Evolutionary conservation across 345 rosid genomes (phyloP), one percentile per base, ranked within the genome.

Genomic region (Linum usitatissimum): DNA sequence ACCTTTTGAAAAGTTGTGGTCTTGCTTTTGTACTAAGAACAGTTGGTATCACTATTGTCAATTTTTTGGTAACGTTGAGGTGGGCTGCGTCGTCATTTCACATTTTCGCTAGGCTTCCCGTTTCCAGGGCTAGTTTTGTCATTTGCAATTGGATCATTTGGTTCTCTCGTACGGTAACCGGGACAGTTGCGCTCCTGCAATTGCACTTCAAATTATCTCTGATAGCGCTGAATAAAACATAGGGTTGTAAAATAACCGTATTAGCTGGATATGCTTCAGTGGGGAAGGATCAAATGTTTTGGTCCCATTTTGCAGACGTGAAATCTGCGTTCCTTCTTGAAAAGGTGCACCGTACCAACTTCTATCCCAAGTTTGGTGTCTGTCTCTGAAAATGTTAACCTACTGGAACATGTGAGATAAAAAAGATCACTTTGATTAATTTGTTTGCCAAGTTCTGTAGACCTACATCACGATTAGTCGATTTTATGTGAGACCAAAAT

Each of bases 361-460:
- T 78, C 64, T 70, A 60, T 53, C 68, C 39, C 69, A 78, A 73
- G 83, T 78, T 84, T 61, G 80, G 87, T 69, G 75, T 78, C 78
- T 60, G 57, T 81, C 73, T 45, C 28, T 31, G 0, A 30, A 14
- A 42, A 8, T 42, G 6, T 42, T 42, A 42, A 42, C 14, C 10
- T 5, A 42, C 49, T 55, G 45, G 71, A 55, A 59, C 70, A 64
- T 66, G 69, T 71, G 62, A 69, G 66, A 14, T 9, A 42, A 67
- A 68, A 53, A 78, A 72, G 60, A 60, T 53, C 57, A 60, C 68
- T 42, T 60, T 54, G 58, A 66, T 70, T 70, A 65, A 42, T 74
- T 71, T 57, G 73, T 78, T 64, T 73, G 77, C 73, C 71, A 67
- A 75, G 69, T 74, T 66, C 70, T 68, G 51, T n/a, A 60, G 77